Conservation (phyloP, 257 asterid species). For the Rehmannia glutinosa region DNA sequence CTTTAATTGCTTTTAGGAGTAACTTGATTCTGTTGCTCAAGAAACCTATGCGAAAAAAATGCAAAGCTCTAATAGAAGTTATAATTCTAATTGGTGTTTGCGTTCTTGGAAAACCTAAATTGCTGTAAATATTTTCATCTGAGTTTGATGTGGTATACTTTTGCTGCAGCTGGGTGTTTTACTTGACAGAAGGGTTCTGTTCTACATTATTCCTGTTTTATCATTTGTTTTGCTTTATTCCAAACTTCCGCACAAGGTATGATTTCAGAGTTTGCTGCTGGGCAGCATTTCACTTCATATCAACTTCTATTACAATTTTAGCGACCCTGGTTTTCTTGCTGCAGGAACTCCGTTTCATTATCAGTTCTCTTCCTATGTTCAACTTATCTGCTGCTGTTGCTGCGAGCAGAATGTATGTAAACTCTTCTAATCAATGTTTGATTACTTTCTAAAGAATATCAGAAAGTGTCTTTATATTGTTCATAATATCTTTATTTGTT, state of each 20-base stretch:
- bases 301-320: conserved; percentile 1
- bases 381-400: conserved; percentile 92
- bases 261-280: conserved; percentile 3
- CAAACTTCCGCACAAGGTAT: conserved; percentile 97
- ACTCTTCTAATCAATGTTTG: conserved; percentile 4
- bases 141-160: conserved; percentile 23
- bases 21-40: too few species aligned
- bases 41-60: too few species aligned
- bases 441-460: neutral
- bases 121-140: conserved; percentile 2
- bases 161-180: conserved; percentile 78
- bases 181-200: conserved; percentile 65
- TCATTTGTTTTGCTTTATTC: conserved; percentile 81
- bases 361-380: conserved; percentile 87
- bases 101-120: conserved; percentile 1
- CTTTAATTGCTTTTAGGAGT: neutral
- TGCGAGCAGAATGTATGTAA: conserved; percentile 79
- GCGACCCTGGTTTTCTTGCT: conserved; percentile 28
- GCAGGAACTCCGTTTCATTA: conserved; percentile 95
- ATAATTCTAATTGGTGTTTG: too few species aligned
- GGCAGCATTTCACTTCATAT: conserved; percentile 11
- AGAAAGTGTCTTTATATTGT: neutral
- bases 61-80: too few species aligned
- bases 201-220: conserved; percentile 64
- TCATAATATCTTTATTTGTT: neutral